These are phyloP conservation scores for Talaromyces verruculosus DNA, from an alignment of 2,329 filamentous ascomycete genomes.

Conservation along the genomic window DNA sequence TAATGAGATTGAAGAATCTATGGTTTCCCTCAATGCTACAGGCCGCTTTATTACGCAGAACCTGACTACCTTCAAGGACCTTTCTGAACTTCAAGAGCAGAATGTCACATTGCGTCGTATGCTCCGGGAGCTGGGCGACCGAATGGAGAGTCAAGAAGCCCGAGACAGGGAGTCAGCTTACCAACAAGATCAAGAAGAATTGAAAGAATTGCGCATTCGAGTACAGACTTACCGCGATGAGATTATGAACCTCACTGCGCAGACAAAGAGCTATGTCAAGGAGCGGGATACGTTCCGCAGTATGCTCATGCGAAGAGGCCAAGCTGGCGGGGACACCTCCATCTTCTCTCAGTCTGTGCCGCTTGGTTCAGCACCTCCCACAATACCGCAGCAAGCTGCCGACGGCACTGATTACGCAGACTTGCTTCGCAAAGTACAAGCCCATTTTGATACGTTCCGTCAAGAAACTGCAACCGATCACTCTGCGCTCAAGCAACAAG, in stretches of 20 bases:
- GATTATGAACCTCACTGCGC: conserved; percentile 74
- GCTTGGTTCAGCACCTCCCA: conserved; percentile 51
- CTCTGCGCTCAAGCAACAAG: conserved; percentile 78
- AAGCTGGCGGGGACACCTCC: conserved; percentile 59
- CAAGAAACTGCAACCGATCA: conserved; percentile 81
- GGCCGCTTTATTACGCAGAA: conserved; percentile 86
- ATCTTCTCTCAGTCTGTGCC: conserved; percentile 71
- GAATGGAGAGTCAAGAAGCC: conserved; percentile 89
- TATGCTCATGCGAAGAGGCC: conserved; percentile 76
- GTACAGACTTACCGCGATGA: conserved; percentile 81
- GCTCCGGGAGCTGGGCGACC: conserved; percentile 78
- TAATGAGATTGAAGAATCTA: conserved; percentile 70
- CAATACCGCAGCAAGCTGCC: conserved; percentile 44
- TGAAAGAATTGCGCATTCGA: conserved; percentile 70
- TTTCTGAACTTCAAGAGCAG: conserved; percentile 80
- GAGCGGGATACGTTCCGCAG: conserved; percentile 98
- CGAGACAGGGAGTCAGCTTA: conserved; percentile 57
- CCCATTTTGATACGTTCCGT: conserved; percentile 84
- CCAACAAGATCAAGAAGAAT: conserved; percentile 63
- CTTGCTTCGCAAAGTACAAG: conserved; percentile 81
- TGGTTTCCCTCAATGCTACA: conserved; percentile 77
- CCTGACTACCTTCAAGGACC: conserved; percentile 83
- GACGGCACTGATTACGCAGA: conserved; percentile 71
- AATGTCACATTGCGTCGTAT: conserved; percentile 82
- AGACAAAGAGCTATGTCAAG: conserved; percentile 88